These are phyloP conservation scores for Microstroma glucosiphilum DNA, from an alignment of 1,284 basidiomycete genomes.

Conservation along the genomic window DNA sequence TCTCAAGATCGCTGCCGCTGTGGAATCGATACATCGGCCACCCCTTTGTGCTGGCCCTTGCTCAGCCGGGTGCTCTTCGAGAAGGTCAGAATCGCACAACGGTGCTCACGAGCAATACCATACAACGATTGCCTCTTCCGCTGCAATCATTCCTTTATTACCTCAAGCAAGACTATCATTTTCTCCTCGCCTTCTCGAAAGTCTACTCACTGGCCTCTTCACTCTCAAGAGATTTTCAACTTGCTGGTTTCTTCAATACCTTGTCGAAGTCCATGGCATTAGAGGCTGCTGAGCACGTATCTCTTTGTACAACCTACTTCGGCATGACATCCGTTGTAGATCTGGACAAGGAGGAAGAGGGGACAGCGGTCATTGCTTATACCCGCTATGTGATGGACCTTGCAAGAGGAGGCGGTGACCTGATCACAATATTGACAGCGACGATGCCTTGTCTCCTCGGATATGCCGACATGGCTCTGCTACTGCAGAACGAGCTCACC, in stretches of 20 bases:
- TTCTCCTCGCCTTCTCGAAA: conserved; percentile 55
- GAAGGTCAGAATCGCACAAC: neutral
- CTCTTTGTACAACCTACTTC: conserved; percentile 28
- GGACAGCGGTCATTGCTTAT: conserved; percentile 40
- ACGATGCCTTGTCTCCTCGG: conserved; percentile 80
- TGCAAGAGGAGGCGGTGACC: conserved; percentile 56
- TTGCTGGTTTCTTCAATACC: conserved; percentile 63
- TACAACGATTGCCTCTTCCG: too few species aligned
- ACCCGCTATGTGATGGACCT: conserved; percentile 43
- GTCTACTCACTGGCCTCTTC: conserved; percentile 56
- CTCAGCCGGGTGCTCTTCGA: conserved; percentile 30
- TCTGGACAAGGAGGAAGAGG: conserved; percentile 32
- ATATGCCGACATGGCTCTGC: conserved; percentile 84
- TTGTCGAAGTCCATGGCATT: conserved; percentile 51
- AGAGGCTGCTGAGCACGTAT: conserved; percentile 34
- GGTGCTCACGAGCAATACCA: too few species aligned
- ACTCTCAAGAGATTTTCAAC: conserved; percentile 53
- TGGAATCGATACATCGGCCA: conserved; percentile 58
- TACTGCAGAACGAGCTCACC: conserved; percentile 52
- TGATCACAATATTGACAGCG: conserved; percentile 69
- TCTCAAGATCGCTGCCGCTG: conserved; percentile 29
- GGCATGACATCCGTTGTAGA: conserved; percentile 18
- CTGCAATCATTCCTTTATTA: conserved; percentile 71
- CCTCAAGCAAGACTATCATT: conserved; percentile 62
- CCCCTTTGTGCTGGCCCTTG: conserved; percentile 71